phyloP scores from a whole-genome alignment of 148 eudicot genomes.

The Rhododendron simsii region DNA sequence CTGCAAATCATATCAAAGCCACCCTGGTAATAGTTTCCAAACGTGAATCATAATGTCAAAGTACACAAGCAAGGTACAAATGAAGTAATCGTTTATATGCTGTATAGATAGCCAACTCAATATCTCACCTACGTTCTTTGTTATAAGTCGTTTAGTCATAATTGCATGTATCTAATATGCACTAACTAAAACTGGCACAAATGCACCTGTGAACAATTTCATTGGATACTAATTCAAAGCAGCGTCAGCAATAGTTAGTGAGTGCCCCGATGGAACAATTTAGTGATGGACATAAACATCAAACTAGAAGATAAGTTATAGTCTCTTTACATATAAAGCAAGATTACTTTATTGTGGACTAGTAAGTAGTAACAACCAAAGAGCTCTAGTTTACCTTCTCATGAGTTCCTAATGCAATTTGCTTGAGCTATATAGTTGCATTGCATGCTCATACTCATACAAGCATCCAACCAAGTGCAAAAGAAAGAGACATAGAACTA shows the following conservation, averaged over 20 bases:
- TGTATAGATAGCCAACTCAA: not conserved
- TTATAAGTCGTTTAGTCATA: not conserved
- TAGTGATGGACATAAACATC: no score
- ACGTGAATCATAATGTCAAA: slow-evolving; percentile 5
- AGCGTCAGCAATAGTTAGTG: no score
- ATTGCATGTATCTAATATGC: not conserved
- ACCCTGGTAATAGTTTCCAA: slow-evolving; percentile 41
- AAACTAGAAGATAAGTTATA: no score
- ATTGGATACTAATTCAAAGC: no score
- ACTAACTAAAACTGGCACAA: not conserved
- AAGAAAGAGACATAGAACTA: not conserved
- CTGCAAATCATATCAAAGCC: slow-evolving; percentile 98
- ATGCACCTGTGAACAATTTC: no score
- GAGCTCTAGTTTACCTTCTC: not conserved
- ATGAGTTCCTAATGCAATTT: not conserved
- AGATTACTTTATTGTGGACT: no score
- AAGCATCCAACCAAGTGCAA: not conserved
- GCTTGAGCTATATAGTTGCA: not conserved
- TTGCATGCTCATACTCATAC: not conserved
- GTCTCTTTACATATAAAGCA: no score
- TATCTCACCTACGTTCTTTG: not conserved
- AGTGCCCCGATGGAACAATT: no score
- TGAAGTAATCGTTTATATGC: not conserved
- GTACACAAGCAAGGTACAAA: not conserved
- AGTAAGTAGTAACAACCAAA: not conserved